phyloP scores from a whole-genome alignment of 129 eudicot genomes.

The Erigeron canadensis region DNA sequence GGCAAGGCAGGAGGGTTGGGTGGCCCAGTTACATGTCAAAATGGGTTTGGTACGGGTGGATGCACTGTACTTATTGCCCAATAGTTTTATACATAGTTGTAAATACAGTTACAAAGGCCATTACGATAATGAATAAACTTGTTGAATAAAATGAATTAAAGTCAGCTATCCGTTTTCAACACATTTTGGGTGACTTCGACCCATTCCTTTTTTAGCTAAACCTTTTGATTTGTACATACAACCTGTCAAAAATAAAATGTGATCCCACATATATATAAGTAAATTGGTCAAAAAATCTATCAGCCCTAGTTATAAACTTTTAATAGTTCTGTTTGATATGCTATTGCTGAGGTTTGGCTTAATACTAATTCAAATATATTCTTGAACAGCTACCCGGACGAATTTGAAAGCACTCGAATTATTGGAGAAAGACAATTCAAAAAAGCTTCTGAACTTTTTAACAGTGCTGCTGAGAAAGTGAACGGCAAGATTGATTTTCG shows the following conservation, averaged over 20 bases:
- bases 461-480: constrained; percentile 71
- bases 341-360: constrained; percentile 2
- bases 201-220: background rate
- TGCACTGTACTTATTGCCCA: background rate
- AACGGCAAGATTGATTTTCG: constrained; percentile 82
- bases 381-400: constrained; percentile 75
- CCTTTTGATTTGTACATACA: background rate
- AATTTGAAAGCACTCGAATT: constrained; percentile 96
- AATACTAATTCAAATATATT: constrained; percentile 12
- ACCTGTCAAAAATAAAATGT: background rate
- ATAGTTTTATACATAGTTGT: background rate
- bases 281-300: constrained; percentile 1
- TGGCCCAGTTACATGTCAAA: background rate
- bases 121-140: background rate
- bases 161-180: background rate
- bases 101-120: background rate
- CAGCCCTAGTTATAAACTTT: background rate
- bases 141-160: background rate
- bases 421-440: constrained; percentile 88
- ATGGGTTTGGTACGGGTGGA: background rate
- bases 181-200: background rate
- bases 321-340: background rate
- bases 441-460: constrained; percentile 84
- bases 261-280: constrained; percentile 1
- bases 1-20: background rate